Evolutionary conservation across 1,284 basidiomycete species (phyloP), one percentile per base, ranked within the genome.

Genomic region (Caloboletus inedulis): DNA sequence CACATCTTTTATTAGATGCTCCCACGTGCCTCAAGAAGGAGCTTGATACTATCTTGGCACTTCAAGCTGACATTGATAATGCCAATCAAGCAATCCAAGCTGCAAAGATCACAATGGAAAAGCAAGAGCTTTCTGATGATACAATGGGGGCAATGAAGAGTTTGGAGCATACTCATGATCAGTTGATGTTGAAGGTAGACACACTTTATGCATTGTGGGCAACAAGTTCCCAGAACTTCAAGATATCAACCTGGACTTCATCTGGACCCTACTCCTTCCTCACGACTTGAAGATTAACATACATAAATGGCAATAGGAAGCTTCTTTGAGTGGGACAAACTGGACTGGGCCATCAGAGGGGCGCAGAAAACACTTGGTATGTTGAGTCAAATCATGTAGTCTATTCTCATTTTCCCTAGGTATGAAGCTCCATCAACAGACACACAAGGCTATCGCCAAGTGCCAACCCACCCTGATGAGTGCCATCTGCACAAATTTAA

Each of bases 241-340:
- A 45, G 7, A 59, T 52, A 7, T 72, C 6, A 54, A 63, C 9
- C 40, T 69, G 0, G 62, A 74, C 3, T 75, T 74, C 47, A 56
- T 73, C 2, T 47, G 56, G 0, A 64, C 52, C 0, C 60, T 77
- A 0, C 42, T 75, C 0, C 50, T 74, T 41, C 66, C 69, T 0
- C 59, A 62, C 0, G 70, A 74, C 35, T 57, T 74, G 7, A 75
- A 75, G 50, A 70, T 72, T 23, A 72, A 70, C 46, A 71, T 75
- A 31, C 56, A 67, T 0, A 72, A 70, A 43, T 56, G 0, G 70
- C 70, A 0, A 66, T 72, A 14, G 67, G 62, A 0, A 69, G 63
- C n/a, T 74, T 75, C 43, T 68, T 71, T 25, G 71, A 75, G 43
- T 74, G 68, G 66, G 72, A 75, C 19, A 52, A 52, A 36, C 5